These are phyloP conservation scores for Diaporthe sp. DNA, from an alignment of 2,329 filamentous ascomycete genomes.

Conservation along the genomic window DNA sequence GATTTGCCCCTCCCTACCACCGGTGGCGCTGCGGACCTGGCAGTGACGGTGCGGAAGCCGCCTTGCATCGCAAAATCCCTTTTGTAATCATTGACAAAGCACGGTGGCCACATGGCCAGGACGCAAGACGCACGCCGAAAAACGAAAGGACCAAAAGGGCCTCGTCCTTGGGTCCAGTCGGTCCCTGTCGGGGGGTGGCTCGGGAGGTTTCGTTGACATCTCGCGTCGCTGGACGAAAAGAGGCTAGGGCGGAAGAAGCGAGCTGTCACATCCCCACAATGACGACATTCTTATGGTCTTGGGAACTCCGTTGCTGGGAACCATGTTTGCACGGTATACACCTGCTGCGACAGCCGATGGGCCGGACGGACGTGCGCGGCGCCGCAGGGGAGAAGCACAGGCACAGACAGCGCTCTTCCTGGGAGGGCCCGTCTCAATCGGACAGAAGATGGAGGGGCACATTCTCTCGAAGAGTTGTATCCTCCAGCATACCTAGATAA, in stretches of 20 bases:
- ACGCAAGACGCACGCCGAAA: not conserved
- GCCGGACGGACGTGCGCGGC: not conserved
- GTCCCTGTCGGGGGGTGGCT: not conserved
- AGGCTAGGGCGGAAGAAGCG: constrained; percentile 19
- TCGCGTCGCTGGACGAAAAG: constrained; percentile 19
- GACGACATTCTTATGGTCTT: constrained; percentile 13
- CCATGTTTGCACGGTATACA: constrained; percentile 12
- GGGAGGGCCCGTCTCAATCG: not conserved
- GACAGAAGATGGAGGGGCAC: not conserved
- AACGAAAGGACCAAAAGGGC: not conserved
- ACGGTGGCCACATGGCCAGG: constrained; percentile 10
- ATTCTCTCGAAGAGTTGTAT: not conserved
- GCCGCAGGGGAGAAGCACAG: not conserved
- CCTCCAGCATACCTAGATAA: not conserved
- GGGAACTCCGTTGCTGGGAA: not conserved
- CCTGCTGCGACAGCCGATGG: constrained; percentile 14
- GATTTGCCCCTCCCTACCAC: not conserved
- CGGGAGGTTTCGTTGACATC: constrained; percentile 22
- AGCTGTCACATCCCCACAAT: constrained; percentile 25
- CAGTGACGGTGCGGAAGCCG: not conserved
- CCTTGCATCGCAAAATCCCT: not conserved
- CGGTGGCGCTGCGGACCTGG: not conserved
- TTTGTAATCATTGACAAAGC: constrained; percentile 24
- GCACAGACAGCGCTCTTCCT: not conserved
- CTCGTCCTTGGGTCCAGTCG: not conserved